Evolutionary conservation across 306 rosid genomes (phyloP), one percentile per base, ranked within the genome.

Genomic region (Malus sieversii): DNA sequence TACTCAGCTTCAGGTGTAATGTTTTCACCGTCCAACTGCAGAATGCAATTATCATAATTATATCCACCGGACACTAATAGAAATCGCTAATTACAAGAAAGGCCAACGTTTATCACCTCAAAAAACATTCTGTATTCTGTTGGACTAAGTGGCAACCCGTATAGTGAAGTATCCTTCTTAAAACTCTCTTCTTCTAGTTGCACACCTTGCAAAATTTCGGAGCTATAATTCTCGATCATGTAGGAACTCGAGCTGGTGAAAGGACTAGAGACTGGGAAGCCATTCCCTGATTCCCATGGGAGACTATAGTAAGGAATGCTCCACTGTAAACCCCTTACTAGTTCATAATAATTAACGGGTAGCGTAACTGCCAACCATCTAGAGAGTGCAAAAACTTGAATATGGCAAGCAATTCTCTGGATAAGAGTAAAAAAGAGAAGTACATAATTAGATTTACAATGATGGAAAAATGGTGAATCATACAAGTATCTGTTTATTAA

Each of bases 401-500:
- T 87, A 79, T 91, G 92, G 84, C 90, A 80, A 81, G 90, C 75
- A 77, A 87, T 87, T 90, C 98, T 94, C 98, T 94, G 95, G 84
- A 87, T 51, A 74, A 80, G 75, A 75, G n/a, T 20, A 59, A 67
- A 59, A 33, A 35, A 66, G 64, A 25, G 60, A 70, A 53, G 25
- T 33, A 33, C 57, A 29, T 51, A 44, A 38, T 88, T 79, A 82
- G 73, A 61, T 25, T 62, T 2, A 13, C 38, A 33, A 51, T 51
- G n/a, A 57, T 42, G 14, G 29, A 51, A n/a, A 27, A 3, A 55
- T 6, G 6, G 18, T 25, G 38, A 32, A 63, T 58, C 22, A n/a
- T 38, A 38, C 42, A 38, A 38, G 42, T 38, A 38, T 38, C 42
- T 38, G 42, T 38, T 38, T 38, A 38, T 38, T 38, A 38, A 38